Base-by-base conservation (phyloP, 2,329 filamentous ascomycete species). In the Mariannaea sp. region DNA sequence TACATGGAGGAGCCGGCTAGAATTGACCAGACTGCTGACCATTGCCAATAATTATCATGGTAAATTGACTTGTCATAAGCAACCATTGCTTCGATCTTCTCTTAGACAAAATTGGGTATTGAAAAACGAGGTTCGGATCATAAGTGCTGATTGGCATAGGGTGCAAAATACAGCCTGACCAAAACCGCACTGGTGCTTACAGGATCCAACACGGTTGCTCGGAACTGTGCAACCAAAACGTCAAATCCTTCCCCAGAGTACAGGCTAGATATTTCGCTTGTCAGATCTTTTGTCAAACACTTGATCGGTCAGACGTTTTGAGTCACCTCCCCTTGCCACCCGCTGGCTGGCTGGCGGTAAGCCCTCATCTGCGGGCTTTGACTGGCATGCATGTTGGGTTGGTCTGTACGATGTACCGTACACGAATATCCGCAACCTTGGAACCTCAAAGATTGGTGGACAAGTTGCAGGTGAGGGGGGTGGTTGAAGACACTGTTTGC, bases 401-500 rank as follows among this genome's bases (percentile, higher is more conserved):
- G 55, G 52, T 39, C 52, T 43, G 51, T 62, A 52, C 53, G 13
- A 5, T 33, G n/a, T n/a, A n/a, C n/a, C n/a, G n/a, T n/a, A n/a
- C n/a, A n/a, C n/a, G n/a, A n/a, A n/a, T n/a, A n/a, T n/a, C n/a
- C n/a, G n/a, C n/a, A n/a, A n/a, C n/a, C n/a, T n/a, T n/a, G n/a
- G n/a, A n/a, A n/a, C n/a, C n/a, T n/a, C n/a, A n/a, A 8, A 24
- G 8, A 24, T 8, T 24, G 52, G 59, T 59, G 57, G 58, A 55
- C 53, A 55, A 55, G 55, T 59, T 39, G 50, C 52, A 59, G n/a
- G n/a, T n/a, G 26, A 22, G 53, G 42, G 55, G 45, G 16, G 29
- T 47, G 35, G 27, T 35, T 50, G 44, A 53, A 57, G 49, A 47
- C 32, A 47, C 24, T 40, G 38, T 20, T 39, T 16, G 20, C 38